Conservation (phyloP, 176 grass and related monocot species). For the Oryza nivara region DNA sequence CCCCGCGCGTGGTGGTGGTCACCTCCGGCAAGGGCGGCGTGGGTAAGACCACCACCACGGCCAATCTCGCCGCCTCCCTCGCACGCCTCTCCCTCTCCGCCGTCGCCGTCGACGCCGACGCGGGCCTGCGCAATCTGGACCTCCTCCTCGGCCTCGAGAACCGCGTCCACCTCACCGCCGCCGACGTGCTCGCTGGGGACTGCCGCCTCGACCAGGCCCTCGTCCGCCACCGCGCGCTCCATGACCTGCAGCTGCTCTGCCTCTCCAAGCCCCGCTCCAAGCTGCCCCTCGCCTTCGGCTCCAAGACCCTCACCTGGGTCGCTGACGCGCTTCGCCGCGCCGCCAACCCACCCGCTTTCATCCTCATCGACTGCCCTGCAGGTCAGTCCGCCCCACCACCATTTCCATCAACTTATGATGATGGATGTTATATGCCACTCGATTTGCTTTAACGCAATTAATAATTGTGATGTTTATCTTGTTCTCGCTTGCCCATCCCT, state of each 20-base stretch:
- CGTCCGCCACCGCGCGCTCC: slow-evolving; percentile 79
- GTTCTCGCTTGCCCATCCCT: background rate
- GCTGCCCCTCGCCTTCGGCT: slow-evolving; percentile 86
- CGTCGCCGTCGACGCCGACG: slow-evolving; percentile 88
- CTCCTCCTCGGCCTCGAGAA: slow-evolving; percentile 94
- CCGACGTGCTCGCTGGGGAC: slow-evolving; percentile 90
- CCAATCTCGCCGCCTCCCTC: slow-evolving; percentile 85
- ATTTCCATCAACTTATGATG: background rate
- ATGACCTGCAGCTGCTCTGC: slow-evolving; percentile 81
- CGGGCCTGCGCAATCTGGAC: slow-evolving; percentile 86
- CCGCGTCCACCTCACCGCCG: slow-evolving; percentile 85
- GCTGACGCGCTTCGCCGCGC: slow-evolving; percentile 66
- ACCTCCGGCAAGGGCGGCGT: slow-evolving; percentile 97
- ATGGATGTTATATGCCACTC: too few relatives aligned
- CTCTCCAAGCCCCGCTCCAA: slow-evolving; percentile 95
- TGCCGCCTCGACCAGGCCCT: slow-evolving; percentile 97
- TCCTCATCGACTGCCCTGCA: slow-evolving; percentile 80
- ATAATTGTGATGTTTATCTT: background rate
- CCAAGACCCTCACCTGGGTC: slow-evolving; percentile 94
- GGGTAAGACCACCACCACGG: slow-evolving; percentile 91
- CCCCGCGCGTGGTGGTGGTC: slow-evolving; percentile 82
- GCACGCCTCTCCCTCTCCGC: slow-evolving; percentile 74
- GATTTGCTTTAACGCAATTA: background rate
- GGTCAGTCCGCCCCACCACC: slow-evolving; percentile 1
- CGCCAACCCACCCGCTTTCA: slow-evolving; percentile 56